A percentile compares a stretch with the other conserved stretches of the same genome.
phyloP scores from a whole-genome alignment of 352 stramenopile genomes.

The Pythium oligandrum region DNA sequence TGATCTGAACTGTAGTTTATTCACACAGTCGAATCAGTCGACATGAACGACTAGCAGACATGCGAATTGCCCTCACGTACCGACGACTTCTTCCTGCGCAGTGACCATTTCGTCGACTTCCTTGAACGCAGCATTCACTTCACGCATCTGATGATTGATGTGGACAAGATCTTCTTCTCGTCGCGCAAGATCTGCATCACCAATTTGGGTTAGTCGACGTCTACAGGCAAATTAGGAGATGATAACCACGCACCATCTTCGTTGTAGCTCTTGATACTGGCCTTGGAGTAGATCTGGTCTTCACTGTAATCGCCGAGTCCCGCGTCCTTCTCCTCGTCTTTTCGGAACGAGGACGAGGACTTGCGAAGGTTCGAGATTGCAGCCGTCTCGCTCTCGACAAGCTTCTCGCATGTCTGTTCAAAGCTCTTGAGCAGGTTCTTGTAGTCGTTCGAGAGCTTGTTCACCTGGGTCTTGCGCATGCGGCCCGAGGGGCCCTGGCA shows the following conservation, averaged over 20 bases:
- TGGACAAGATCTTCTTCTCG: slow-evolving; percentile 37
- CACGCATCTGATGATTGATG: slow-evolving; percentile 36
- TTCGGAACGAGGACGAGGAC: slow-evolving; percentile 28
- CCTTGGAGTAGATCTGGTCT: slow-evolving; percentile 36
- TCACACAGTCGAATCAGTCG: slow-evolving; percentile 1
- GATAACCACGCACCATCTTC: slow-evolving; percentile 23
- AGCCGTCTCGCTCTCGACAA: slow-evolving; percentile 26
- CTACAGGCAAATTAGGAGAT: no score
- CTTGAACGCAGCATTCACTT: slow-evolving; percentile 35
- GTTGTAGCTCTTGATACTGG: slow-evolving; percentile 30
- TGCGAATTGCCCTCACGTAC: slow-evolving; percentile 4
- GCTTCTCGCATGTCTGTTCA: slow-evolving; percentile 24
- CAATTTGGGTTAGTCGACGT: neutral
- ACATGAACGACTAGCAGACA: no score
- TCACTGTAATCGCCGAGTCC: slow-evolving; percentile 29
- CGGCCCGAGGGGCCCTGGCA: slow-evolving; percentile 18
- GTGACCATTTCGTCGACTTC: slow-evolving; percentile 33
- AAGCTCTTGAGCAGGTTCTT: slow-evolving; percentile 32
- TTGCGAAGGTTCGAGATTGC: slow-evolving; percentile 27
- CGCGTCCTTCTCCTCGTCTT: slow-evolving; percentile 10
- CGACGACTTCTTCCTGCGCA: slow-evolving; percentile 30
- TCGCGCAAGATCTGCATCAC: slow-evolving; percentile 20
- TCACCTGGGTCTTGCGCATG: slow-evolving; percentile 22
- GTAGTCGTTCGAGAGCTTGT: slow-evolving; percentile 31
- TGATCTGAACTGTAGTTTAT: slow-evolving; percentile 23